These are phyloP conservation scores for Trametes versicolor DNA, from an alignment of 1,284 basidiomycete genomes.

Conservation along the genomic window DNA sequence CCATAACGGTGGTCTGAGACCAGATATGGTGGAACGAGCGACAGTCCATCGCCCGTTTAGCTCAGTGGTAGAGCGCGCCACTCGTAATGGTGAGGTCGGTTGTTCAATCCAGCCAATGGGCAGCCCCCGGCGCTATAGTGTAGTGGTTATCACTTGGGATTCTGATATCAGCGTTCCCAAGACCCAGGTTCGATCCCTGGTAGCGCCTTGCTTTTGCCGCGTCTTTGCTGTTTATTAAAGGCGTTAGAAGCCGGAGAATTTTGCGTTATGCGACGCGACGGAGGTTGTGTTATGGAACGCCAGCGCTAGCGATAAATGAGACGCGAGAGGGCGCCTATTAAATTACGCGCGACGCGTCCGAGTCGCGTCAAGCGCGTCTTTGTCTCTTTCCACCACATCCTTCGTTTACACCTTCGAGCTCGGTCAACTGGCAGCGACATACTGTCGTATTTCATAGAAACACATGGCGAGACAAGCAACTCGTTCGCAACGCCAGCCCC, in stretches of 20 bases:
- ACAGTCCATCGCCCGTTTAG: conserved; percentile 27
- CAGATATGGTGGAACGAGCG: background rate
- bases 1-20: too few species aligned
- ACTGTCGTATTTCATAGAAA: background rate
- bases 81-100: conserved; percentile 37
- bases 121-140: conserved; percentile 16
- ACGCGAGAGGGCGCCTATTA: conserved; percentile 10
- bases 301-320: too few species aligned
- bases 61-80: conserved; percentile 37
- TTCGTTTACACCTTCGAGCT: too few species aligned
- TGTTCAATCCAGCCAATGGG: conserved; percentile 37
- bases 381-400: background rate
- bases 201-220: conserved; percentile 9
- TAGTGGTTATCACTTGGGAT: conserved; percentile 26
- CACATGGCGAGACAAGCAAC: conserved; percentile 19
- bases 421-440: too few species aligned
- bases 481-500: conserved; percentile 45
- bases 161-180: conserved; percentile 24
- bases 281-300: too few species aligned
- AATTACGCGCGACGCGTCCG: conserved; percentile 22
- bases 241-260: too few species aligned
- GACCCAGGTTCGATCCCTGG: conserved; percentile 25
- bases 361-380: background rate
- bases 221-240: too few species aligned
- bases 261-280: too few species aligned